Percentiles rank a stretch among this genome's conserved stretches.
Conservation (phyloP, 1,284 basidiomycete species). For the Ustilago cynodontis region DNA sequence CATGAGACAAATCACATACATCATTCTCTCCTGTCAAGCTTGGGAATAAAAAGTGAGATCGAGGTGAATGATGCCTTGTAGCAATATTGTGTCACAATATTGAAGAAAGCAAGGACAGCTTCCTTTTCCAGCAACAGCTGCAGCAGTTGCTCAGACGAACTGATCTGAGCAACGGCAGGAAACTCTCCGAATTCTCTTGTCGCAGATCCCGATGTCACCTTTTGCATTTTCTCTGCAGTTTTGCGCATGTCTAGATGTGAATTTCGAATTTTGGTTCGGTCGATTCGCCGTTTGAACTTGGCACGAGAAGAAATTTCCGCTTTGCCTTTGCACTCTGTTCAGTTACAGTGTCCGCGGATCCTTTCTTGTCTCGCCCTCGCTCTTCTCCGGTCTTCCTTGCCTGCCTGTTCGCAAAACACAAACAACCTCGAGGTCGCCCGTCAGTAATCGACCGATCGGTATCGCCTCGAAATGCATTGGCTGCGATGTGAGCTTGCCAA, state of each 20-base stretch:
- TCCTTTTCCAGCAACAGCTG: not conserved
- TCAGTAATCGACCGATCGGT: not conserved
- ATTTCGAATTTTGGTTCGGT: conserved; percentile 23
- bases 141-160: not conserved
- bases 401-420: too few relatives aligned
- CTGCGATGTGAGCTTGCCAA: not conserved
- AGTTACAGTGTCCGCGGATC: not conserved
- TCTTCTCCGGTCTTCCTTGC: not conserved
- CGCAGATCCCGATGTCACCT: conserved; percentile 4
- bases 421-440: not conserved
- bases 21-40: too few relatives aligned
- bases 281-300: conserved; percentile 2
- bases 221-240: conserved; percentile 1
- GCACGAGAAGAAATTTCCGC: not conserved
- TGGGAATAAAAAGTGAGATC: too few relatives aligned
- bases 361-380: not conserved
- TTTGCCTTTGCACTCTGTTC: too few relatives aligned
- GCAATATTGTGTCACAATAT: too few relatives aligned
- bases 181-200: conserved; percentile 7
- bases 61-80: too few relatives aligned
- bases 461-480: not conserved
- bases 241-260: not conserved
- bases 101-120: too few relatives aligned
- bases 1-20: too few relatives aligned
- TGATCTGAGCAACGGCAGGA: conserved; percentile 23